A percentile compares a stretch with the other conserved stretches of the same genome.
Evolutionary conservation across 176 grass and related monocot genomes (phyloP).

Genomic region (Echinochloa phyllopogon): DNA sequence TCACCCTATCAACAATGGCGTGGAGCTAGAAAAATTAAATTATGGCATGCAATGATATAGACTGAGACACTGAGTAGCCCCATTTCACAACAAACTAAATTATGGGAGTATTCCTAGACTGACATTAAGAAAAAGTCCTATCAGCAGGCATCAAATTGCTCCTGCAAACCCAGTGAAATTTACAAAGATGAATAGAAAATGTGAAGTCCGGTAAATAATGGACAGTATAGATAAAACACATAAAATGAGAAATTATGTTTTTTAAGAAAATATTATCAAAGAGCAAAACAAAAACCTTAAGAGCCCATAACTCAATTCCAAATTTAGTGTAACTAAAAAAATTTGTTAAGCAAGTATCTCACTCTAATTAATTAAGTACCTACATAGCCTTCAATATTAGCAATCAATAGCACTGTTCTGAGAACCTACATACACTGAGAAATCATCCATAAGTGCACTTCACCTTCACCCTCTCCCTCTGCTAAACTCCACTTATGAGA

Average conservation of each 20-base stretch:
- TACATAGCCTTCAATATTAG: conserved; percentile 34
- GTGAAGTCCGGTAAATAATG: neutral
- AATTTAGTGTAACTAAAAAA: neutral
- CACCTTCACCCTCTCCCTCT: neutral
- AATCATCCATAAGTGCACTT: conserved; percentile 24
- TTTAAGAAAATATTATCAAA: neutral
- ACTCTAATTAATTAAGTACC: conserved; percentile 44
- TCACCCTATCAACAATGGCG: neutral
- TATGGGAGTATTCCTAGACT: conserved; percentile 15
- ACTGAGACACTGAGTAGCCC: neutral
- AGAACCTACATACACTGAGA: conserved; percentile 22
- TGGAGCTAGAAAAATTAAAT: conserved; percentile 25
- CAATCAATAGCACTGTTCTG: conserved; percentile 35
- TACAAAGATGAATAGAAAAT: conserved; percentile 12
- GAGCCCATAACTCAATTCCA: neutral
- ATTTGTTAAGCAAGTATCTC: conserved; percentile 9
- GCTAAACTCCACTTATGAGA: conserved; percentile 35
- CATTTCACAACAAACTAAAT: neutral
- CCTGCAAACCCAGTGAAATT: neutral
- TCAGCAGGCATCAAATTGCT: conserved; percentile 10
- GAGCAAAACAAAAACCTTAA: neutral
- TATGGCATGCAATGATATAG: conserved; percentile 8
- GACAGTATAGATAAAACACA: neutral
- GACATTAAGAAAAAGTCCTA: conserved; percentile 1
- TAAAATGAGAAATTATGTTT: neutral